Evolutionary conservation across 2,329 filamentous ascomycete species (phyloP), one percentile per base, ranked within the genome.

Genomic region (Onygenales sp.): DNA sequence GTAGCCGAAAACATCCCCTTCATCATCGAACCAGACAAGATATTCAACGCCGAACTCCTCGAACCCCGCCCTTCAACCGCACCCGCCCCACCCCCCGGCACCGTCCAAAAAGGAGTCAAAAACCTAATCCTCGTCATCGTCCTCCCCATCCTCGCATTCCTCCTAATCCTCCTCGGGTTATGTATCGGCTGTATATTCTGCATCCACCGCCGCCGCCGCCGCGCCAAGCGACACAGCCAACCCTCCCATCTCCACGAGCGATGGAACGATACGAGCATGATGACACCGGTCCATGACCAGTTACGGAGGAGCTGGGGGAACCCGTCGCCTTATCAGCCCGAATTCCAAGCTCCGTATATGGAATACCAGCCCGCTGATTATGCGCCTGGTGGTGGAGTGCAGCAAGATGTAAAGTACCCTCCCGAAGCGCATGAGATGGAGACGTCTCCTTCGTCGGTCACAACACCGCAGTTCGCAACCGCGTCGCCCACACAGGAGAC

Each of bases 61-160:
- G 69, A 71, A 8, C 64, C 68, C 8, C 64, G 62, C 7, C 50
- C 60, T 5, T 63, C 54, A 41, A 60, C 58, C 55, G 63, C 57
- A 50, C 60, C 50, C 50, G 58, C 53, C 55, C 54, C 54, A 6
- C 55, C 46, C 11, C 60, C 59, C 0, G 59, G 57, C 10, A 50
- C 55, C 2, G 39, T 13, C 7, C 52, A 52, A 36, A 31, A 3
- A 33, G 53, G 48, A 33, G 2, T 49, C 11, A 60, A 64, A n/a
- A 66, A 69, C 41, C 65, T 74, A 1, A 65, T 67, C 9, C 50
- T 75, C 9, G 64, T 73, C 14, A 73, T 75, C 39, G 70, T 69
- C 0, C 60, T 75, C 2, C 73, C 73, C 6, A 67, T 75, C 36
- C 58, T 75, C 11, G 72, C 66, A 5, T 72, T 73, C 55, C 55